These are phyloP conservation scores for Apiotrichum brassicae DNA, from an alignment of 1,284 basidiomycete species.

Conservation along the genomic window DNA sequence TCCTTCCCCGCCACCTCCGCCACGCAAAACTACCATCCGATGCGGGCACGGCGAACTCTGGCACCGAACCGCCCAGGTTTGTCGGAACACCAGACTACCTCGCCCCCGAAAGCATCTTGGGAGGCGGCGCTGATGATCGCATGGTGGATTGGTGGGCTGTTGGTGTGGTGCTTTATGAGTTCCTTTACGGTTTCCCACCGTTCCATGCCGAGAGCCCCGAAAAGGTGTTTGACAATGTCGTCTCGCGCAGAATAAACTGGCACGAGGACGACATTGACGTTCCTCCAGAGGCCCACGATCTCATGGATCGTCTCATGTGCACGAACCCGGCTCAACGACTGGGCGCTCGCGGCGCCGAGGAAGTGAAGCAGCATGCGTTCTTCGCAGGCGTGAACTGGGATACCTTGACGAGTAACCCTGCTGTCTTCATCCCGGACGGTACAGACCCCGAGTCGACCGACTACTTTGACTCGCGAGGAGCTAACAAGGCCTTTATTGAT, in stretches of 20 bases:
- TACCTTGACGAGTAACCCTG: slow-evolving; percentile 76
- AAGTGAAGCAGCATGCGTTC: slow-evolving; percentile 90
- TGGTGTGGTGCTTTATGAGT: slow-evolving; percentile 97
- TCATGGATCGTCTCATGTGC: slow-evolving; percentile 83
- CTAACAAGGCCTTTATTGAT: slow-evolving; percentile 35
- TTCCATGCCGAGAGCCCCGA: slow-evolving; percentile 97
- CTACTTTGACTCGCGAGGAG: slow-evolving; percentile 93
- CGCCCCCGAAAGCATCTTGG: slow-evolving; percentile 92
- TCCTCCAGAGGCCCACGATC: slow-evolving; percentile 78
- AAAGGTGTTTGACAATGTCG: slow-evolving; percentile 96
- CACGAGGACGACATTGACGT: slow-evolving; percentile 82
- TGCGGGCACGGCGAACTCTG: slow-evolving; percentile 54
- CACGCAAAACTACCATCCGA: slow-evolving; percentile 51
- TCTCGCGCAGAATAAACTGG: slow-evolving; percentile 94
- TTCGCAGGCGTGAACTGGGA: slow-evolving; percentile 90
- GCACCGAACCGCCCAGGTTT: slow-evolving; percentile 64
- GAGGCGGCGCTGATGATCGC: slow-evolving; percentile 89
- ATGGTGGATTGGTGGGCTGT: slow-evolving; percentile 99
- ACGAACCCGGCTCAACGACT: slow-evolving; percentile 73
- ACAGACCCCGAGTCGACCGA: slow-evolving; percentile 96
- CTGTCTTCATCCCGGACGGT: slow-evolving; percentile 92
- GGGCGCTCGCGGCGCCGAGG: slow-evolving; percentile 80
- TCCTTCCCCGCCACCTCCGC: slow-evolving; percentile 68
- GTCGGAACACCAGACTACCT: slow-evolving; percentile 97
- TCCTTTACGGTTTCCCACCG: slow-evolving; percentile 92